phyloP scores from a whole-genome alignment of 495 filamentous ascomycete genomes.

The Darksidea phi region DNA sequence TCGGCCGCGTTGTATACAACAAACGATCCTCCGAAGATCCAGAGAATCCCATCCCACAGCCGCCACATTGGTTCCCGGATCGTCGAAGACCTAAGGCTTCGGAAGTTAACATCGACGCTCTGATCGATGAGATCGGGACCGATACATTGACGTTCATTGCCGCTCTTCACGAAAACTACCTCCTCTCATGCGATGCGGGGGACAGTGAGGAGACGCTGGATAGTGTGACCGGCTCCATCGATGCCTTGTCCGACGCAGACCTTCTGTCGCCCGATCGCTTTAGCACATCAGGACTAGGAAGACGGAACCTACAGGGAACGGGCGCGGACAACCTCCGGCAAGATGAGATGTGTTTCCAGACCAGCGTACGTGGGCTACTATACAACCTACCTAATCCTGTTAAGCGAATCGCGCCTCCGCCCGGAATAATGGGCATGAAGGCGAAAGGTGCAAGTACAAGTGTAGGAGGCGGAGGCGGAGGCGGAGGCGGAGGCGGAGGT shows the following conservation, averaged over 20 bases:
- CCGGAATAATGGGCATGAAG: conserved; percentile 37
- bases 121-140: conserved; percentile 86
- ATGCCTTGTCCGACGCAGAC: conserved; percentile 84
- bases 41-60: conserved; percentile 46
- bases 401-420: conserved; percentile 55
- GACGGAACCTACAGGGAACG: conserved; percentile 45
- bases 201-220: conserved; percentile 63
- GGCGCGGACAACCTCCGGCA: conserved; percentile 75
- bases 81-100: conserved; percentile 63
- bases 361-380: conserved; percentile 77
- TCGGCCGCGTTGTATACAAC: conserved; percentile 94
- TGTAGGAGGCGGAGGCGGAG: conserved; percentile 25
- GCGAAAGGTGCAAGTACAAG: conserved; percentile 28
- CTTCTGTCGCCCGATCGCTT: conserved; percentile 61
- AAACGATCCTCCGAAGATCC: conserved; percentile 60
- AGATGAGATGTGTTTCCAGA: conserved; percentile 88
- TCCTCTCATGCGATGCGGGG: conserved; percentile 72
- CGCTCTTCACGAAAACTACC: conserved; percentile 94
- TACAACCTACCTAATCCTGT: conserved; percentile 84
- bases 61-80: conserved; percentile 63
- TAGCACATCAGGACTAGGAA: conserved; percentile 43
- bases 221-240: conserved; percentile 69
- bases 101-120: conserved; percentile 66
- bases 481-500: not conserved
- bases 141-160: conserved; percentile 85